Evolutionary conservation across 2,329 filamentous ascomycete genomes (phyloP), one percentile per base, ranked within the genome.

Genomic region (Zymoseptoria brevis): DNA sequence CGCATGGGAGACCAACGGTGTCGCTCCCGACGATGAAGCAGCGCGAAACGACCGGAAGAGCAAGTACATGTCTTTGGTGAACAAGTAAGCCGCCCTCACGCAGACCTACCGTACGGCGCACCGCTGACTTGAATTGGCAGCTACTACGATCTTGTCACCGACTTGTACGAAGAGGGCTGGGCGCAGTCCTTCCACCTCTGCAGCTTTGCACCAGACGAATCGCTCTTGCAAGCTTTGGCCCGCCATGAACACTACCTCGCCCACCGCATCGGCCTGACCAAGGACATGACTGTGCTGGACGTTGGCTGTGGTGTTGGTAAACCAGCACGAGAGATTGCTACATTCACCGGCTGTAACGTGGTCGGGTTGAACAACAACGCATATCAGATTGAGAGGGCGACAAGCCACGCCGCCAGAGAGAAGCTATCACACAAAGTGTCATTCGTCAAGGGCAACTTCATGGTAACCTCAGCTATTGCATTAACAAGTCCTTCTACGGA

Each of bases 191-290:
- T 99, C 83, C 93, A 99, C 78, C 97, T 99, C 83, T 96, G 90
- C 79, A 90, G 93, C 64, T 96, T 93, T 77, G 88, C 90, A 57
- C 80, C 86, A 67, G 88, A 88, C 73, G 94, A 99, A 79, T 80
- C 85, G 56, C 96, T 97, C 79, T 80, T 85, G 75, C 89, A 95
- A 77, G 92, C 92, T 62, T 93, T 97, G 76, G 90, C 92, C 66
- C 88, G 94, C 60, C 94, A 99, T 73, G 94, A 99, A 79, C 94
- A 99, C 81, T 97, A 96, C 79, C 87, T 99, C 26, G 94, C 94
- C 53, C 86, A 91, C 76, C 84, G 85, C 75, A 96, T 96, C 75
- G 86, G 87, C 65, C 86, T 99, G 72, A 84, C 88, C 75, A 87
- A 92, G 72, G 85, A 85, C 70, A 93, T 94, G 87, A 89, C 85